Conservation (phyloP, 2,329 filamentous ascomycete genomes). For the Penicillium sp. region DNA sequence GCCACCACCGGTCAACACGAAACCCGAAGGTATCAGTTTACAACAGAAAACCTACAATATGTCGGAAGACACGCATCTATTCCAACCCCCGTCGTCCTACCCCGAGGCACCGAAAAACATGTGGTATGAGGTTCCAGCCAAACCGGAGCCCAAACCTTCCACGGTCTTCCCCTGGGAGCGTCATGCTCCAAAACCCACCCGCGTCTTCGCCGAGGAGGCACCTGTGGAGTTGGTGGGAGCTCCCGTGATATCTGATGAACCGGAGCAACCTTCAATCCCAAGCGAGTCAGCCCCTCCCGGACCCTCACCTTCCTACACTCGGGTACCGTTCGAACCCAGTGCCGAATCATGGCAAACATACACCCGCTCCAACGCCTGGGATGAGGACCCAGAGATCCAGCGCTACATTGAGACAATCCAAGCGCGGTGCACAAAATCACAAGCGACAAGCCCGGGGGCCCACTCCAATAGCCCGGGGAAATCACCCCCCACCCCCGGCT, state of each 20-base stretch:
- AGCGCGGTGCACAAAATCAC: constrained; percentile 57
- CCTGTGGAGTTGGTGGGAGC: neutral
- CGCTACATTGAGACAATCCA: constrained; percentile 78
- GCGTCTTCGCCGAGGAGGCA: constrained; percentile 40
- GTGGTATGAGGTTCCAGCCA: constrained; percentile 75
- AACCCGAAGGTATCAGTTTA: constrained; percentile 82
- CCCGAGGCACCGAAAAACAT: constrained; percentile 82
- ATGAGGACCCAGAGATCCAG: constrained; percentile 83
- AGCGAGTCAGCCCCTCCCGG: neutral
- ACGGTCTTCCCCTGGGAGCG: constrained; percentile 91
- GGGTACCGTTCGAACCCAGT: constrained; percentile 14
- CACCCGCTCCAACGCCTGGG: constrained; percentile 84
- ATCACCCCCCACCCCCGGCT: constrained; percentile 13
- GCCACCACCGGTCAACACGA: constrained; percentile 61
- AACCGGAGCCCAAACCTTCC: constrained; percentile 58
- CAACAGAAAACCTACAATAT: constrained; percentile 77
- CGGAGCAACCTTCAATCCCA: neutral
- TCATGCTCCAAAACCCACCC: constrained; percentile 58
- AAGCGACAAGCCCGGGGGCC: constrained; percentile 20
- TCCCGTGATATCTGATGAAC: neutral
- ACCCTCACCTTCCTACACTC: constrained; percentile 3
- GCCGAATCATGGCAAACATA: constrained; percentile 68
- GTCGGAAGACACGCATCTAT: constrained; percentile 71
- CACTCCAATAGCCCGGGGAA: constrained; percentile 6
- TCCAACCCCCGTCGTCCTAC: constrained; percentile 72